Conservation (phyloP, 2,329 filamentous ascomycete genomes). For the Tolypocladium nubicola region DNA sequence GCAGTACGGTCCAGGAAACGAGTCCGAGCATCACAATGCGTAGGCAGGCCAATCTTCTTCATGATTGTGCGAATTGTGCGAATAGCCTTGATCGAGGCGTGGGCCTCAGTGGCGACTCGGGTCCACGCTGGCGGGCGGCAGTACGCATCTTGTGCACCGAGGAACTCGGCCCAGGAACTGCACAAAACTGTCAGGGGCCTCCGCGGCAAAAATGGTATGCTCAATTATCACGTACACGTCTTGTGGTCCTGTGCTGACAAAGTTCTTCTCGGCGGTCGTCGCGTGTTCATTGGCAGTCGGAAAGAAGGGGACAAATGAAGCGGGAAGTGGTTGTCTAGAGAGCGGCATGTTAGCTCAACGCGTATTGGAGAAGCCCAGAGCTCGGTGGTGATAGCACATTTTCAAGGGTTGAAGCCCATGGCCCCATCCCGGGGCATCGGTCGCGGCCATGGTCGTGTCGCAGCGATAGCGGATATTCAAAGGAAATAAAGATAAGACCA, state of each 20-base stretch:
- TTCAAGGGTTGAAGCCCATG: background rate
- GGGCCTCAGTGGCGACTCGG: background rate
- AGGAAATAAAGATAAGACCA: background rate
- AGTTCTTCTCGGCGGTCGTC: background rate
- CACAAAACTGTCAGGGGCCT: background rate
- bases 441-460: background rate
- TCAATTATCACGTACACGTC: background rate
- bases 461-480: background rate
- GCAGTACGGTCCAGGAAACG: background rate
- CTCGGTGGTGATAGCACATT: background rate
- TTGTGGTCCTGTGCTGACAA: background rate
- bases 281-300: background rate
- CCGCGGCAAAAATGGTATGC: background rate
- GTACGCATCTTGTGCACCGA: background rate
- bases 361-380: too few relatives aligned
- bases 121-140: background rate
- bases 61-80: background rate
- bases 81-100: background rate
- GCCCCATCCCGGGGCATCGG: background rate
- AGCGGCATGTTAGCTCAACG: background rate
- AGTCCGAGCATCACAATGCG: background rate
- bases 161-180: background rate
- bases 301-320: background rate
- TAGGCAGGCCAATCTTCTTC: background rate
- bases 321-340: background rate